Evolutionary conservation across 1,284 basidiomycete species (phyloP), one percentile per base, ranked within the genome.

Genomic region (Marasmius fiardii): DNA sequence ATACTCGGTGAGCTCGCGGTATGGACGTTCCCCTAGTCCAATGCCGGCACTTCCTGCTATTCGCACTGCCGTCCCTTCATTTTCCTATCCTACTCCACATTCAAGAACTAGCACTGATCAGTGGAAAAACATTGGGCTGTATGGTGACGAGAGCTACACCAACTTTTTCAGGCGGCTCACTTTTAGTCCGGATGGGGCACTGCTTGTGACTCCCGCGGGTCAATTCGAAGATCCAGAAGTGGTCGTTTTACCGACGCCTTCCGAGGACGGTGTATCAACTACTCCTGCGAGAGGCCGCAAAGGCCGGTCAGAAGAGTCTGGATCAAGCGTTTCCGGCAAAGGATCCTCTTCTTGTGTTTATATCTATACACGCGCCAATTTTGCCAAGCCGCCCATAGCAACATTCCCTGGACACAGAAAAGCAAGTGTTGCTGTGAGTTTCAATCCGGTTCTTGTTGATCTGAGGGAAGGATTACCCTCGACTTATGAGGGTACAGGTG

Each of bases 351-450:
- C 80, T 35, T 91, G 94, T 0, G 96, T 98, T 16, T 98, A 92
- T 74, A 92, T 99, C 63, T 99, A 99, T 73, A 93, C 93, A 3
- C 84, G 96, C 33, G 93, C 92, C 20, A 98, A 96, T 71, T 91
- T 99, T 69, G 86, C 92, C 1, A 81, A 92, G 47, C 86, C 92
- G 0, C 96, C 97, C 0, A 87, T 99, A 55, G 96, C 95, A 2
- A 93, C 95, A 66, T 78, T 99, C 2, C 95, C 97, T 0, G 97
- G 97, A 0, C 93, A 98, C 75, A 95, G 95, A 74, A 96, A 96
- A 59, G 89, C 95, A 0, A 94, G 92, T 62, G 87, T 98, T 1
- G 95, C 92, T 0, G 93, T 99, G 47, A 81, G 88, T 51, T 99
- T 99, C 74, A 96, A 92, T 34, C 96, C 96, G 0, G 82, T 98